Conservation (phyloP, 441 rosid genomes). For the Viola pubescens region DNA sequence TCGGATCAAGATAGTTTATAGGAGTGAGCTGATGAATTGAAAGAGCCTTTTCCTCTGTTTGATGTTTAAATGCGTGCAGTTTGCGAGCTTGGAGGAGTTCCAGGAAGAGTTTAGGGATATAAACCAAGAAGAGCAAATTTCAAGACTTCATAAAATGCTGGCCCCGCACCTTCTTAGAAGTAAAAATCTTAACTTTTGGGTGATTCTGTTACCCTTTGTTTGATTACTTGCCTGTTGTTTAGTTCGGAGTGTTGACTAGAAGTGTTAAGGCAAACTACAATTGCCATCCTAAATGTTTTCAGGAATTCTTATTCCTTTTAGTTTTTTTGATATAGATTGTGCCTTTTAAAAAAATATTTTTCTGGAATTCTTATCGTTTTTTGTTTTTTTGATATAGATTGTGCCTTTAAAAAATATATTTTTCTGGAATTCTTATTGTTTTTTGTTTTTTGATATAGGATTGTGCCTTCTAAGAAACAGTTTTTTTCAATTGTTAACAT, state of each 20-base stretch:
- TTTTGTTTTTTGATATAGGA: too few species aligned
- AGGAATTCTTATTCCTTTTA: not conserved
- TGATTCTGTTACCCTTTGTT: constrained; percentile 11
- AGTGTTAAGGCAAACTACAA: not conserved
- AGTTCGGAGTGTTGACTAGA: not conserved
- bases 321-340: not conserved
- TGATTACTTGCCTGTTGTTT: constrained; percentile 9
- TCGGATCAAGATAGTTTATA: constrained; percentile 13
- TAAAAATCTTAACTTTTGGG: constrained; percentile 28
- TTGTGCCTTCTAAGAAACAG: too few species aligned
- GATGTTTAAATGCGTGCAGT: constrained; percentile 43
- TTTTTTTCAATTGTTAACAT: too few species aligned
- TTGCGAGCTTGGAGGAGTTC: constrained; percentile 94
- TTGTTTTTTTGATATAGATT: not conserved
- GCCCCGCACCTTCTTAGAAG: constrained; percentile 96
- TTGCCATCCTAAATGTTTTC: not conserved
- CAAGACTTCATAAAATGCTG: constrained; percentile 92
- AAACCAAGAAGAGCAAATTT: constrained; percentile 96
- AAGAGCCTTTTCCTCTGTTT: constrained; percentile 11
- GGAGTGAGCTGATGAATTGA: constrained; percentile 6
- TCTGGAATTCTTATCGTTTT: too few species aligned
- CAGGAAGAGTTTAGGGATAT: constrained; percentile 97
- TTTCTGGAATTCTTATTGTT: too few species aligned
- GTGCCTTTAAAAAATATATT: too few species aligned
- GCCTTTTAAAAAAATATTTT: too few species aligned